phyloP scores from a whole-genome alignment of 2,329 filamentous ascomycete genomes.

The Paraconiothyrium sp. region DNA sequence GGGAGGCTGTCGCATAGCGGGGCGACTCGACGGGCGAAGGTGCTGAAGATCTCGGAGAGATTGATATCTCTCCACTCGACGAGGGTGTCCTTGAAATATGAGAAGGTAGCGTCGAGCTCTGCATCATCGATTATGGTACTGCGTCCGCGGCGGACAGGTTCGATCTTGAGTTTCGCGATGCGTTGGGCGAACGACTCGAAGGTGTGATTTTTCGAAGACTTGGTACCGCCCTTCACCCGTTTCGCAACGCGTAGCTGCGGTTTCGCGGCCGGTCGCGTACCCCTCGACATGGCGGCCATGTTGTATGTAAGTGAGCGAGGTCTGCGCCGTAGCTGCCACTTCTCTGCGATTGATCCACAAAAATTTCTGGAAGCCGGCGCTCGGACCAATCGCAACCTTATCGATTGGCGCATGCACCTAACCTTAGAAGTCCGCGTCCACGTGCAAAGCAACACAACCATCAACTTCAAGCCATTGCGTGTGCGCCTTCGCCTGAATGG shows the following conservation, averaged over 20 bases:
- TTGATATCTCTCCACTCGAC: conserved; percentile 94
- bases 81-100: conserved; percentile 84
- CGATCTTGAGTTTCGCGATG: conserved; percentile 90
- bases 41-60: conserved; percentile 80
- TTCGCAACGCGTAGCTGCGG: conserved; percentile 63
- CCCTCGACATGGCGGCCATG: conserved; percentile 58
- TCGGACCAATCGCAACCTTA: conserved; percentile 15
- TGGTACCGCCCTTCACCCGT: conserved; percentile 72
- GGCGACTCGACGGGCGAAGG: conserved; percentile 77
- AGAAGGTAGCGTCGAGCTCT: conserved; percentile 79
- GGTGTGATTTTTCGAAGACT: conserved; percentile 82
- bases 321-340: not conserved
- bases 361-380: conserved; percentile 34
- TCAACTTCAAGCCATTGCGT: not conserved
- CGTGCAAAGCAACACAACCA: conserved; percentile 4
- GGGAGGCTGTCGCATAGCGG: conserved; percentile 88
- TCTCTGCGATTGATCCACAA: conserved; percentile 32
- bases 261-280: conserved; percentile 37
- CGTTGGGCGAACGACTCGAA: conserved; percentile 93
- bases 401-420: not conserved
- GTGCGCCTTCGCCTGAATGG: conserved; percentile 52
- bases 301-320: not conserved
- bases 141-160: conserved; percentile 89
- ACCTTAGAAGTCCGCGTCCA: not conserved
- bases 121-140: conserved; percentile 83